Percentiles rank a stretch among this genome's conserved stretches.
Evolutionary conservation across 2,329 filamentous ascomycete genomes (phyloP).

Genomic region (Cordyceps fumosorosea): DNA sequence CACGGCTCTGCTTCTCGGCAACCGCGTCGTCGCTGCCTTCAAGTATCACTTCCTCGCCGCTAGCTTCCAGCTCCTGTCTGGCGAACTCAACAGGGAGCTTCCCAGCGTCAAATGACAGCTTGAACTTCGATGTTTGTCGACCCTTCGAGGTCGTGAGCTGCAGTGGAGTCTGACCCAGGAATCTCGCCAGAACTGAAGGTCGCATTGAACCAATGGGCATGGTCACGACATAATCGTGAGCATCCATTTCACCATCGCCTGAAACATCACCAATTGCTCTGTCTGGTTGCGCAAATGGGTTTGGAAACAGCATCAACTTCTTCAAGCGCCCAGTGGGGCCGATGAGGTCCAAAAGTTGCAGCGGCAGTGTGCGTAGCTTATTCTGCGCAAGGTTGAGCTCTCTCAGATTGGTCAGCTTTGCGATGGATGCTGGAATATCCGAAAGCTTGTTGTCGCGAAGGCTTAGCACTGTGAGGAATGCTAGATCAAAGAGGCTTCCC

Average conservation of each 20-base stretch:
- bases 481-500: constrained; percentile 52
- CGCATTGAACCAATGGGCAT: background rate
- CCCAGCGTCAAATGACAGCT: background rate
- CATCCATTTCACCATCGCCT: constrained; percentile 11
- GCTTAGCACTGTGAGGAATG: constrained; percentile 57
- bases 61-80: background rate
- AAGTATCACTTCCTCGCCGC: constrained; percentile 9
- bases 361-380: constrained; percentile 51
- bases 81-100: constrained; percentile 17
- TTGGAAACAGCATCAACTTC: constrained; percentile 53
- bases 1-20: constrained; percentile 23
- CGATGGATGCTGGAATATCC: constrained; percentile 55
- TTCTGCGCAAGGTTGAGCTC: constrained; percentile 64
- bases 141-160: constrained; percentile 12
- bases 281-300: constrained; percentile 49
- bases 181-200: constrained; percentile 10
- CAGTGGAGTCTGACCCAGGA: constrained; percentile 3
- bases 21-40: constrained; percentile 1
- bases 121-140: constrained; percentile 2
- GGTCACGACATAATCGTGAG: constrained; percentile 9
- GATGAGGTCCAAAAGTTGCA: constrained; percentile 54
- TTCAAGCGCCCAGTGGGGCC: constrained; percentile 37
- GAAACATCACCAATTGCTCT: constrained; percentile 12
- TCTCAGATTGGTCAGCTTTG: constrained; percentile 49
- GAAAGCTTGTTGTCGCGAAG: constrained; percentile 57